Conservation (phyloP, 1,284 basidiomycete species). For the Exsudoporus floridanus region DNA sequence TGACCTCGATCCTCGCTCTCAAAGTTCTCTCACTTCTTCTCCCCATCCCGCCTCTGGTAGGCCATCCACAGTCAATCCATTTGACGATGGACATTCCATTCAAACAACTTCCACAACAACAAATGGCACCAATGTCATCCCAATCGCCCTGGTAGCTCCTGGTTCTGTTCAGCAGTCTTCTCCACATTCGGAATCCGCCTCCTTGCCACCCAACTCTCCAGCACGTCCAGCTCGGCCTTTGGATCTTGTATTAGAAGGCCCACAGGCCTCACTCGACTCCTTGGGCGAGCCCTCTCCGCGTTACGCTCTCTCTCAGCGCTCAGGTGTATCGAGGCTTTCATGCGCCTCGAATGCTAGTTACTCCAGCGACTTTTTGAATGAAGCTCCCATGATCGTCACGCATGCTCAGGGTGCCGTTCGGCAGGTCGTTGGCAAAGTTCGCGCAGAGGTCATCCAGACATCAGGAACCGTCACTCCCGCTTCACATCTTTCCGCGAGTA, state of each 20-base stretch:
- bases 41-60: slow-evolving; percentile 21
- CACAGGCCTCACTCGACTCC: slow-evolving; percentile 58
- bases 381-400: slow-evolving; percentile 78
- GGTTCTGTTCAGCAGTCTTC: slow-evolving; percentile 40
- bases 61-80: slow-evolving; percentile 57
- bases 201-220: slow-evolving; percentile 43
- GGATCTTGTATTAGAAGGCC: slow-evolving; percentile 58
- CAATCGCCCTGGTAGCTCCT: slow-evolving; percentile 75
- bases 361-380: slow-evolving; percentile 73
- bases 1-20: slow-evolving; percentile 56
- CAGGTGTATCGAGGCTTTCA: slow-evolving; percentile 62
- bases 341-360: slow-evolving; percentile 73
- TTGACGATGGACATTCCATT: slow-evolving; percentile 72
- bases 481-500: slow-evolving; percentile 35
- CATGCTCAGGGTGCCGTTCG: slow-evolving; percentile 61
- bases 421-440: slow-evolving; percentile 72
- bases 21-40: slow-evolving; percentile 34
- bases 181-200: slow-evolving; percentile 24
- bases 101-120: slow-evolving; percentile 69
- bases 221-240: slow-evolving; percentile 61
- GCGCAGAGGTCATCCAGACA: slow-evolving; percentile 73
- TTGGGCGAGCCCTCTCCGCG: slow-evolving; percentile 39
- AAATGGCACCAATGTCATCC: slow-evolving; percentile 79
- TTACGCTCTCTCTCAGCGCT: slow-evolving; percentile 53
- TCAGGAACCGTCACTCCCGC: slow-evolving; percentile 40